Percentiles rank a stretch among this genome's conserved stretches.
Evolutionary conservation across 345 rosid species (phyloP).

Genomic region (Salix dunnii): DNA sequence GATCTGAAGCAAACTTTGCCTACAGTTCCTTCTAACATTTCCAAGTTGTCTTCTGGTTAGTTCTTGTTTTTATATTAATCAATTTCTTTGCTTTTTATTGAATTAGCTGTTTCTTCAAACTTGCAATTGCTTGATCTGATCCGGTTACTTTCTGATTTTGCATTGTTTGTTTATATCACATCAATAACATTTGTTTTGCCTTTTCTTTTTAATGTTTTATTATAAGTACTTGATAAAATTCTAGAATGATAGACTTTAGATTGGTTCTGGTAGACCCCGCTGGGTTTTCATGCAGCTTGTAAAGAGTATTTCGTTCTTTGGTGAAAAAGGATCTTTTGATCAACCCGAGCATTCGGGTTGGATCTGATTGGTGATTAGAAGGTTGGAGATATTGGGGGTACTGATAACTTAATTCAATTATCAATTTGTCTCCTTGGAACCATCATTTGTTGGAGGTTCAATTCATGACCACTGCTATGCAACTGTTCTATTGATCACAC

Average conservation of each 20-base stretch:
- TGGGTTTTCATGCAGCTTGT: constrained; percentile 16
- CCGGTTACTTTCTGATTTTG: constrained; percentile 22
- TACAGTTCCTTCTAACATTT: constrained; percentile 47
- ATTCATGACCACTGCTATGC: neutral
- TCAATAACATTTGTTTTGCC: constrained; percentile 7
- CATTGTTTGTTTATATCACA: neutral
- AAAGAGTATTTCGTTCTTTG: neutral
- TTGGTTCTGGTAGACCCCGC: constrained; percentile 22
- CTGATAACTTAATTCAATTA: neutral
- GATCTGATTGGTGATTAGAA: constrained; percentile 31
- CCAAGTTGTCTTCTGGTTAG: constrained; percentile 77
- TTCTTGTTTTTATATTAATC: constrained; percentile 9
- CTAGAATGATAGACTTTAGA: constrained; percentile 14
- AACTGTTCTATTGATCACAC: constrained; percentile 13
- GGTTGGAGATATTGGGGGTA: neutral
- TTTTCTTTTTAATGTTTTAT: constrained; percentile 6
- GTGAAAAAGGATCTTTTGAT: constrained; percentile 31
- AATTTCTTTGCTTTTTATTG: neutral
- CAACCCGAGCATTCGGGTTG: constrained; percentile 26
- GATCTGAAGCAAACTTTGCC: constrained; percentile 52
- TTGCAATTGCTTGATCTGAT: constrained; percentile 41
- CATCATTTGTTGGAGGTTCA: neutral
- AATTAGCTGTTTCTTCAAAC: neutral
- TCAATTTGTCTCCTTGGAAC: neutral
- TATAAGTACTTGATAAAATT: neutral